Conservation (phyloP, 2,329 filamentous ascomycete genomes). For the Bipolaris oryzae region DNA sequence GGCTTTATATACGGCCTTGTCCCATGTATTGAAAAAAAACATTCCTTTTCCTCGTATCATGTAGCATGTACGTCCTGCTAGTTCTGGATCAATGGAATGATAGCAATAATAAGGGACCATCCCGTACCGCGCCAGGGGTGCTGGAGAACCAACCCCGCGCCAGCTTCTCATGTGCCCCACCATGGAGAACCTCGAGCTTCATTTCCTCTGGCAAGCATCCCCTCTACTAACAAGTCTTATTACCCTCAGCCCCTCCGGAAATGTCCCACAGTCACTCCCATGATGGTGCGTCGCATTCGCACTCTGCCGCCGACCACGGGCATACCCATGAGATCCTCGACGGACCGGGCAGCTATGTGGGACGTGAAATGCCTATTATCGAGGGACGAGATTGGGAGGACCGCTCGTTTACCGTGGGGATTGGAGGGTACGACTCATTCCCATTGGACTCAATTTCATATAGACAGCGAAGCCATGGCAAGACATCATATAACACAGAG, state of each 20-base stretch:
- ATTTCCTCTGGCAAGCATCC: background rate
- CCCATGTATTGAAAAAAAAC: slow-evolving; percentile 1
- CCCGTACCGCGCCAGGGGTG: slow-evolving; percentile 6
- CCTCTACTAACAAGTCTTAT: background rate
- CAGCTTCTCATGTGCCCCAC: slow-evolving; percentile 25
- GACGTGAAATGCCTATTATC: slow-evolving; percentile 90
- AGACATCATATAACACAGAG: slow-evolving; percentile 1
- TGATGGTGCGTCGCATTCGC: slow-evolving; percentile 49
- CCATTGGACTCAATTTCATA: background rate
- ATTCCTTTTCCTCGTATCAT: background rate
- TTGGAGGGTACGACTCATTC: slow-evolving; percentile 77
- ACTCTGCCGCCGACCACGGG: slow-evolving; percentile 73
- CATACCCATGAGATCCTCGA: slow-evolving; percentile 96
- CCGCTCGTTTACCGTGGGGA: slow-evolving; percentile 94
- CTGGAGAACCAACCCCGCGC: slow-evolving; percentile 23
- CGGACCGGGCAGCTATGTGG: slow-evolving; percentile 87
- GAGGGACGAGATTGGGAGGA: slow-evolving; percentile 87
- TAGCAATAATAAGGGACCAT: background rate
- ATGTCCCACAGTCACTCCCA: slow-evolving; percentile 47
- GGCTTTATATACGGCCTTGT: slow-evolving; percentile 6
- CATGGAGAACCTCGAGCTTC: slow-evolving; percentile 20
- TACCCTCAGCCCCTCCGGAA: background rate
- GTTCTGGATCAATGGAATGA: background rate
- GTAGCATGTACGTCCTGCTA: no score
- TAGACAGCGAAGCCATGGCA: slow-evolving; percentile 4